phyloP scores from a whole-genome alignment of 1,284 basidiomycete genomes.

The Trametes versicolor region DNA sequence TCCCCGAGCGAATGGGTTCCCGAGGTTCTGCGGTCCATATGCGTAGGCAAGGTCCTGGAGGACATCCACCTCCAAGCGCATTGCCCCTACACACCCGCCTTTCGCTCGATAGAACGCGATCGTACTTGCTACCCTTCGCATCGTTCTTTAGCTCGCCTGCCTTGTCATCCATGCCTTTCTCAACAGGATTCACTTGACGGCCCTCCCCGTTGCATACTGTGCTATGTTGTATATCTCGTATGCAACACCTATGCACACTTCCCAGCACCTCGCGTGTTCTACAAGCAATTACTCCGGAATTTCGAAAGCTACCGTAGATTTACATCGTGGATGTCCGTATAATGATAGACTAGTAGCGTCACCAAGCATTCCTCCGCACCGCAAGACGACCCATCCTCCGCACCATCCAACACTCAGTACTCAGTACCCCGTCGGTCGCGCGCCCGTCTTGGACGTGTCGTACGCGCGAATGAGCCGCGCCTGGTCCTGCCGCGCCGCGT shows the following conservation, averaged over 20 bases:
- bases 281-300: conserved; percentile 32
- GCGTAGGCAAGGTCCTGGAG: too few species aligned
- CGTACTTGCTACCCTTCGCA: background rate
- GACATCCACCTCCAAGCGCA: background rate
- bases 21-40: too few species aligned
- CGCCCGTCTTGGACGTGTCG: conserved; percentile 82
- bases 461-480: conserved; percentile 89
- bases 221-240: too few species aligned
- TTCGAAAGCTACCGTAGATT: conserved; percentile 37
- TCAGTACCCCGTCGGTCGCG: conserved; percentile 78
- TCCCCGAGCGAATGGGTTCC: background rate
- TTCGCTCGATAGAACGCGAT: background rate
- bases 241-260: background rate
- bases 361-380: conserved; percentile 11
- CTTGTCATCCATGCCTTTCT: background rate
- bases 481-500: conserved; percentile 84
- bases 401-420: conserved; percentile 3
- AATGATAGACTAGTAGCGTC: conserved; percentile 37
- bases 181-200: background rate
- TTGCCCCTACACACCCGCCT: background rate
- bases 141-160: background rate
- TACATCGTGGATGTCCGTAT: conserved; percentile 41
- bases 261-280: background rate
- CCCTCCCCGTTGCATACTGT: too few species aligned
- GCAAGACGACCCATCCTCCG: too few species aligned